Base-by-base conservation (phyloP, 805 yeast species). In the Candida chilensis region DNA sequence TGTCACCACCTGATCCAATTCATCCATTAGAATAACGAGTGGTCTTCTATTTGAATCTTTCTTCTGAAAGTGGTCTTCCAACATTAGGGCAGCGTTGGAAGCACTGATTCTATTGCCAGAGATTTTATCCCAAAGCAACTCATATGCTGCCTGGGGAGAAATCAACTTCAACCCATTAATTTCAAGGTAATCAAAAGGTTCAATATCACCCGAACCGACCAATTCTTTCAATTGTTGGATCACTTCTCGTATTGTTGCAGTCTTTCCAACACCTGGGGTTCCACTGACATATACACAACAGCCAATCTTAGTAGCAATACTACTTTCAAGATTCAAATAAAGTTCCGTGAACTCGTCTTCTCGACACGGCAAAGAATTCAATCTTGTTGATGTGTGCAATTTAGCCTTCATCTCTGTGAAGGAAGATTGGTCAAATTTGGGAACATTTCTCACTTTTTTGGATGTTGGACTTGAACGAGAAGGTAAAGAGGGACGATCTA, bases 201-300 rank as follows among this genome's bases (percentile, higher is more conserved):
- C 44, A 19, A 57, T 32, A 27, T 51, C 57, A 8, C 48, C 51
- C 25, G 41, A 31, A 24, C 24, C 16, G 5, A 43, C 36, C 26
- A 47, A 24, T 29, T 40, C 22, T 27, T 38, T 22, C 10, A 92
- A 54, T 43, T 81, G 86, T 20, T 74, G 67, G 16, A 92, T 69
- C 0, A 83, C 96, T 45, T 87, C 95, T 32, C 95, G 59, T 2
- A 90, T 77, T 0, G 97, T 90, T 3, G 94, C 92, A 0, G 98
- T 90, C 48, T 92, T 92, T 9, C 98, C 98, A 2, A 94, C 90
- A 6, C 99, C 99, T 0, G 99, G 98, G 0, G 96, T 86, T 3
- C 99, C 99, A 52, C 95, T 85, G 8, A 92, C 76, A 48, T 88
- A 92, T 5, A 92, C 54, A 40, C 95, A 85, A 5, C 88, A 71